A percentile compares a stretch with the other conserved stretches of the same genome.
These are phyloP conservation scores for Endotrypanum monterogeii DNA, from an alignment of 208 protist species.

Conservation along the genomic window DNA sequence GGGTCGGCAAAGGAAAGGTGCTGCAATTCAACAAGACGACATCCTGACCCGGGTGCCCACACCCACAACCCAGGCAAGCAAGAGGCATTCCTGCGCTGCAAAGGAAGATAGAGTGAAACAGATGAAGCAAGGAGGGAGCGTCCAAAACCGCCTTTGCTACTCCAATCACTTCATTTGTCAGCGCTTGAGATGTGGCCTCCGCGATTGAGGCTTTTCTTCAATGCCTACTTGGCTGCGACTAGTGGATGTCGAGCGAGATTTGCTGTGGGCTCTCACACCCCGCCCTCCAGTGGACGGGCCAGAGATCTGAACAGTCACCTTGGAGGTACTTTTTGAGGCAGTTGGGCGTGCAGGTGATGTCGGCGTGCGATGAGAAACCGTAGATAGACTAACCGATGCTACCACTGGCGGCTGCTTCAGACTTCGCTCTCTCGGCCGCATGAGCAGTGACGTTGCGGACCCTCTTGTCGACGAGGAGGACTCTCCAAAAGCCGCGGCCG, in stretches of 20 bases:
- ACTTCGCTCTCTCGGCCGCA: neutral
- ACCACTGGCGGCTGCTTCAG: neutral
- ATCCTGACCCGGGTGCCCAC: too few species aligned
- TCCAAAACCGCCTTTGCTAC: too few species aligned
- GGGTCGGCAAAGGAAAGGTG: too few species aligned
- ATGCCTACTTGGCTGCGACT: neutral
- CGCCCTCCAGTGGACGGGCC: neutral
- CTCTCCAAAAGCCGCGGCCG: neutral
- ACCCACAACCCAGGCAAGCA: too few species aligned
- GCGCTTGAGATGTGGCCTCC: slow-evolving; percentile 13
- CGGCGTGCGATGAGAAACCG: neutral
- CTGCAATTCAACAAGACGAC: too few species aligned
- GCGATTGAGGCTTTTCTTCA: slow-evolving; percentile 16
- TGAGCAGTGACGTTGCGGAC: neutral
- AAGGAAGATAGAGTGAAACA: neutral
- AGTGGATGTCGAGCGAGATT: slow-evolving; percentile 7
- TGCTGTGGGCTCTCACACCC: neutral
- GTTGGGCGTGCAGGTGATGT: neutral
- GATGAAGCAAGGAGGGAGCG: neutral
- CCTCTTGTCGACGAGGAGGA: neutral
- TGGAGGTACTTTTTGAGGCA: neutral
- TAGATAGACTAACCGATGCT: neutral
- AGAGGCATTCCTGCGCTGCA: too few species aligned
- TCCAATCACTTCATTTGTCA: neutral
- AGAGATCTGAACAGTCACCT: neutral